Conservation (phyloP, 1,139 yeast genomes). For the Nadsonia starkeyi-henricii region DNA sequence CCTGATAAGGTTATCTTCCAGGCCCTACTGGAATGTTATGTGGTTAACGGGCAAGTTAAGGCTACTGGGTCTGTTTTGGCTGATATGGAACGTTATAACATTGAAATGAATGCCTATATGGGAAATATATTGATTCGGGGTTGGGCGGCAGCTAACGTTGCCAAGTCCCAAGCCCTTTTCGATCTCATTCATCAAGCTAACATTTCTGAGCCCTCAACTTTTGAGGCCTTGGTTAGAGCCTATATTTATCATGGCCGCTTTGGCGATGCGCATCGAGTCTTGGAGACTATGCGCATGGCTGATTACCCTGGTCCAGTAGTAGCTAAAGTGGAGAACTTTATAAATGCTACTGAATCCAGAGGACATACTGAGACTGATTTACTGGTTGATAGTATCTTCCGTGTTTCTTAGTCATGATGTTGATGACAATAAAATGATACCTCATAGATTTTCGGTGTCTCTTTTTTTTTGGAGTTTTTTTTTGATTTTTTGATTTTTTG, state of each 20-base stretch:
- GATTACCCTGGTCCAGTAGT: conserved; percentile 22
- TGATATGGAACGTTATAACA: conserved; percentile 24
- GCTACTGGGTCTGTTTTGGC: conserved; percentile 21
- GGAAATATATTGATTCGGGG: conserved; percentile 26
- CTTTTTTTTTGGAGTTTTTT: too few relatives aligned
- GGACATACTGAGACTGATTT: conserved; percentile 4
- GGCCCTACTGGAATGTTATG: conserved; percentile 27
- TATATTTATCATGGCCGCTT: conserved; percentile 19
- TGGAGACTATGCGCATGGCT: conserved; percentile 18
- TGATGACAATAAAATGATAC: too few relatives aligned
- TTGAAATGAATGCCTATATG: conserved; percentile 25
- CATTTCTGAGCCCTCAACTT: conserved; percentile 26
- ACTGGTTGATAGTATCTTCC: conserved; percentile 14
- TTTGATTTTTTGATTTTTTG: too few relatives aligned
- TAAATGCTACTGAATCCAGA: conserved; percentile 1
- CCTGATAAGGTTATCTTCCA: conserved; percentile 28
- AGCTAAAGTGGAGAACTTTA: conserved; percentile 14
- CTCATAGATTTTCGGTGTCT: too few relatives aligned
- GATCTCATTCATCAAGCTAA: conserved; percentile 17
- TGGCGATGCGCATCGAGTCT: conserved; percentile 16
- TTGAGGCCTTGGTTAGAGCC: conserved; percentile 25
- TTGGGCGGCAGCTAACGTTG: conserved; percentile 23
- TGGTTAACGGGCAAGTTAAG: conserved; percentile 20
- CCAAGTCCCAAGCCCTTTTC: conserved; percentile 22
- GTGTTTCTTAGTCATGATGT: conserved; percentile 3